Conservation (phyloP, 306 rosid genomes). For the Vachellia collinsii region DNA sequence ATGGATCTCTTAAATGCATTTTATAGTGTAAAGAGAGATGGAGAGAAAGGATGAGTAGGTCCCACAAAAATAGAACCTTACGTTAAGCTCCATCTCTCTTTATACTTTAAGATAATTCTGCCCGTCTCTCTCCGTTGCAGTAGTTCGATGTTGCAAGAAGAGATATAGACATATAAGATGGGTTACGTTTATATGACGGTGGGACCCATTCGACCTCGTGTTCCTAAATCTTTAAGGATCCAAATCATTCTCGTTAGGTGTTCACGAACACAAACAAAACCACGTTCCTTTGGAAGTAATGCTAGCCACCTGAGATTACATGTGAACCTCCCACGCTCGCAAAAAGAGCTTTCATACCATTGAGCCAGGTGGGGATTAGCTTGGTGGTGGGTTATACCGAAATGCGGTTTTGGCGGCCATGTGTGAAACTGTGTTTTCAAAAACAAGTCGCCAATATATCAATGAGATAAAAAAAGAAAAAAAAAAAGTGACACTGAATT, state of each 20-base stretch:
- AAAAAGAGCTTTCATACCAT: no score
- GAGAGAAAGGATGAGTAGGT: neutral
- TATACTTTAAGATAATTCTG: neutral
- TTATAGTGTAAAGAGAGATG: neutral
- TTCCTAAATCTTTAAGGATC: neutral
- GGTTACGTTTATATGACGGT: neutral
- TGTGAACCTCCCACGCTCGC: no score
- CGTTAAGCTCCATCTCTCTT: neutral
- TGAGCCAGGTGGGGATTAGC: no score
- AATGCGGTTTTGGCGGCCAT: no score
- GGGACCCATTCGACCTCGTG: neutral
- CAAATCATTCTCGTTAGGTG: neutral
- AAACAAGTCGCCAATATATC: no score
- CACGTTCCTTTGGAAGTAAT: neutral
- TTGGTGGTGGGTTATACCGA: no score
- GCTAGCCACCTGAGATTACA: no score
- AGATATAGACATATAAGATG: no score
- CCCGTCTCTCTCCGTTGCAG: neutral
- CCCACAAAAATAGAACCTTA: neutral
- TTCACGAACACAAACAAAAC: neutral
- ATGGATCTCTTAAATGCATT: neutral
- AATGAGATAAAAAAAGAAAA: no score
- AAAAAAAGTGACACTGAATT: neutral
- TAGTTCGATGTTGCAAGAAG: neutral
- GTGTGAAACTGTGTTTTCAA: no score